Evolutionary conservation across 306 rosid species (phyloP), one percentile per base, ranked within the genome.

Genomic region (Macrotyloma uniflorum): DNA sequence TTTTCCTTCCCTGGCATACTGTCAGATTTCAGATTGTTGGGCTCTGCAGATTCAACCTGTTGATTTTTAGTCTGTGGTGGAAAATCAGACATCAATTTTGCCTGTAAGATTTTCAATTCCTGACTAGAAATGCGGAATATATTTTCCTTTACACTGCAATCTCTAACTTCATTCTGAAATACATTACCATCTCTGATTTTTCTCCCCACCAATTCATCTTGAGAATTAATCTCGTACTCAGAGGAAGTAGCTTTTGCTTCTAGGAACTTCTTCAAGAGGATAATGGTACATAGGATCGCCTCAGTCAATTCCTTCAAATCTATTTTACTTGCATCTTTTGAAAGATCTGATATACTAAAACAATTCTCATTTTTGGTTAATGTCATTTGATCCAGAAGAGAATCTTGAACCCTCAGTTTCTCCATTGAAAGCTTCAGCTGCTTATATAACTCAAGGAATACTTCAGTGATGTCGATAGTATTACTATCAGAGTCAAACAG

Each of bases 381-480:
- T 73, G 74, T 23, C 43, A 16, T 23, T 77, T 51, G 81, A 66
- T 20, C 51, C 16, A 18, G 54, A 73, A 54, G 46, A 45, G 63
- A 67, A 32, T 67, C 76, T 67, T 80, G 71, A 74, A 28, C 65
- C 71, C 76, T 80, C 46, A 57, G 76, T 24, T 80, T 77, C 15
- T 78, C 79, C 61, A 82, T 50, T 8, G 82, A 78, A 76, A 79
- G 42, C 28, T 73, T 78, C 50, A 86, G 82, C 75, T 86, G 85
- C 67, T 82, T 78, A 79, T 82, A 70, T 46, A 86, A 71, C 70
- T 76, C 78, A 6, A 61, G 68, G 69, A 82, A 62, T 43, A 67
- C 54, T 76, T 82, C 77, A 28, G 68, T 28, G 51, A 81, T 59
- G 67, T 81, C 75, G 77, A 59, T 68, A 76, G 76, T 23, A 46